phyloP scores from a whole-genome alignment of 441 rosid genomes.

The Pelargonium citronellum region DNA sequence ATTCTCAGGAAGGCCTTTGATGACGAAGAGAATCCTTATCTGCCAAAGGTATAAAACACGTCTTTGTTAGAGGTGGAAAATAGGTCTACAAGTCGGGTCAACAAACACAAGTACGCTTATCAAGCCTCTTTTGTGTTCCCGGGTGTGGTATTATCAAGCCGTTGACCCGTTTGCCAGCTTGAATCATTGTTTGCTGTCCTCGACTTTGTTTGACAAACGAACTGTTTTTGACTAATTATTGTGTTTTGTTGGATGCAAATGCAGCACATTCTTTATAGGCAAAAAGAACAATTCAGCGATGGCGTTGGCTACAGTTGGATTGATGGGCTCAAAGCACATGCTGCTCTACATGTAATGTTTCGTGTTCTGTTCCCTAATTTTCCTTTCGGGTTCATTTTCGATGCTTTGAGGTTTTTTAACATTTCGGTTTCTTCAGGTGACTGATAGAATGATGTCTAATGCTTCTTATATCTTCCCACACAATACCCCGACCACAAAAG shows the following conservation, averaged over 20 bases:
- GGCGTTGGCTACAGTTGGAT: slow-evolving; percentile 98
- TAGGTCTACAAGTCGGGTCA: too few species aligned
- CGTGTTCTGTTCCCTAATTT: neutral
- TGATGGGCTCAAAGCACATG: slow-evolving; percentile 86
- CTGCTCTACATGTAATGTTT: slow-evolving; percentile 49
- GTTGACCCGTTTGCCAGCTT: too few species aligned
- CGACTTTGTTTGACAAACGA: too few species aligned
- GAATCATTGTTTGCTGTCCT: too few species aligned
- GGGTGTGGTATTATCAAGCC: too few species aligned
- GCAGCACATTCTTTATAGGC: slow-evolving; percentile 82
- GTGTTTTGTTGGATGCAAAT: slow-evolving; percentile 11
- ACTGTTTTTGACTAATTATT: neutral
- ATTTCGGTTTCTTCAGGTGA: slow-evolving; percentile 42
- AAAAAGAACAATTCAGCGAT: slow-evolving; percentile 95
- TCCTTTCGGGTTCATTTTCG: neutral
- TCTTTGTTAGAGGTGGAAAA: neutral
- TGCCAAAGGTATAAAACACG: slow-evolving; percentile 48
- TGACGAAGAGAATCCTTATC: slow-evolving; percentile 58
- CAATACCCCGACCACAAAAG: slow-evolving; percentile 85
- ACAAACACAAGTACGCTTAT: too few species aligned
- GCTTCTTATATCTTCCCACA: slow-evolving; percentile 74
- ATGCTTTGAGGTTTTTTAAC: neutral
- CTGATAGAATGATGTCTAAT: slow-evolving; percentile 73
- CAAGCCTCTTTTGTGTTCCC: too few species aligned
- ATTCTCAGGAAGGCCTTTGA: slow-evolving; percentile 73